Conservation (phyloP, 139 green algal genomes). For the Mychonastes homosphaera region DNA sequence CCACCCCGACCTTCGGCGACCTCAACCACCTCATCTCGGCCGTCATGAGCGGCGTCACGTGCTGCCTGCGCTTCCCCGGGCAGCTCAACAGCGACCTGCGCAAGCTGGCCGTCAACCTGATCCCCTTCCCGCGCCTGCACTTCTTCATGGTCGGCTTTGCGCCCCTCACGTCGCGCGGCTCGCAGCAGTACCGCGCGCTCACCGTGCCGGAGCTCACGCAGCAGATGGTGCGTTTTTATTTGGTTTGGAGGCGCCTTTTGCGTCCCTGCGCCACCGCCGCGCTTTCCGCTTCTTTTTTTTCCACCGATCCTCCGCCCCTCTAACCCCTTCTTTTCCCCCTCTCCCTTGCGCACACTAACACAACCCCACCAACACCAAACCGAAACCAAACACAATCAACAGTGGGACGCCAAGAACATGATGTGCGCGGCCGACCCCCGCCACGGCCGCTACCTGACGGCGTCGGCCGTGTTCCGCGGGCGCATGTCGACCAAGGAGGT, state of each 20-base stretch:
- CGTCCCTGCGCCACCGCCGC: too few relatives aligned
- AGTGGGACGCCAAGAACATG: constrained; percentile 99
- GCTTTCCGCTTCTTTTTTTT: too few relatives aligned
- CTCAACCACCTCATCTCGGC: constrained; percentile 98
- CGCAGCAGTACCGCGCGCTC: constrained; percentile 91
- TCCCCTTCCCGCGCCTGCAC: constrained; percentile 98
- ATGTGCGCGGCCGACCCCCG: constrained; percentile 97
- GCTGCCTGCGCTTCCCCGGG: constrained; percentile 98
- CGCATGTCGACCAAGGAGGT: constrained; percentile 98
- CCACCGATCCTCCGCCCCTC: too few relatives aligned
- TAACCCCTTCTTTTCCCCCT: too few relatives aligned
- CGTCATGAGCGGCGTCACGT: constrained; percentile 99
- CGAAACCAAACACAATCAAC: too few relatives aligned
- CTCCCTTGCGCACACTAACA: too few relatives aligned
- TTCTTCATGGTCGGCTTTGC: constrained; percentile 99
- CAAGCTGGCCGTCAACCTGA: constrained; percentile 98
- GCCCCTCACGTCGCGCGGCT: constrained; percentile 88
- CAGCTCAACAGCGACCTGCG: constrained; percentile 98
- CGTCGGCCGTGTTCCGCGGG: constrained; percentile 89
- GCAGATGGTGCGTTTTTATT: too few relatives aligned
- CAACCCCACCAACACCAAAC: too few relatives aligned
- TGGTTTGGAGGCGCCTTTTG: too few relatives aligned
- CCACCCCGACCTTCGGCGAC: constrained; percentile 94
- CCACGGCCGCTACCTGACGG: constrained; percentile 96
- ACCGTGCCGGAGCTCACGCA: constrained; percentile 98